Evolutionary conservation across 441 rosid genomes (phyloP).

Genomic region (Syzygium syzygioides): DNA sequence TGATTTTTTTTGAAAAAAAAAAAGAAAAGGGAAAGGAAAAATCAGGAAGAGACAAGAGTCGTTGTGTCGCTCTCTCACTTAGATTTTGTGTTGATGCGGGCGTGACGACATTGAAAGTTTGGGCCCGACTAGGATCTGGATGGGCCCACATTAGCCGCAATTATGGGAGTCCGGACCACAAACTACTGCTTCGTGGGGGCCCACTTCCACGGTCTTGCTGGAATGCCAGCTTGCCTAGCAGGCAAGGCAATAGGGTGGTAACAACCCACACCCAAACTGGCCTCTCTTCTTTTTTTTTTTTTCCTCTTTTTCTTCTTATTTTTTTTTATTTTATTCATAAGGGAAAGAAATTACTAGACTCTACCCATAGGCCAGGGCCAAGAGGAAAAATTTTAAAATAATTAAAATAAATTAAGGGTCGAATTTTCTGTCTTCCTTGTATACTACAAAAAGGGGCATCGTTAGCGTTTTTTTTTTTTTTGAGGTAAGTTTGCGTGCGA

Average conservation of each 20-base stretch:
- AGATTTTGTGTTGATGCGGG: background rate
- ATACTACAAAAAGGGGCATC: background rate
- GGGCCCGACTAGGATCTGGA: background rate
- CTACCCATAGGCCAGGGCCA: background rate
- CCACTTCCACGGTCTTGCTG: background rate
- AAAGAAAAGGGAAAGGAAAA: background rate
- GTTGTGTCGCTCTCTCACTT: background rate
- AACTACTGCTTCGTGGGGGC: background rate
- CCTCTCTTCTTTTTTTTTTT: background rate
- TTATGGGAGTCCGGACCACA: background rate
- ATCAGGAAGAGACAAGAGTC: background rate
- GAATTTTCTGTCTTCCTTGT: background rate
- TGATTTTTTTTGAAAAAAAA: background rate
- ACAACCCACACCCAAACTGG: background rate
- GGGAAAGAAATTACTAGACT: background rate
- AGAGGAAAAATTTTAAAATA: background rate
- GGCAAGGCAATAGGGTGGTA: background rate
- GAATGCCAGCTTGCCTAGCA: background rate
- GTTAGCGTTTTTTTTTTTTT: rapidly evolving
- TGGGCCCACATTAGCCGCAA: background rate
- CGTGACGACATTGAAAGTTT: background rate
- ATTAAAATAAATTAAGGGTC: background rate
- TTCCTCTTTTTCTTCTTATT: rapidly evolving
- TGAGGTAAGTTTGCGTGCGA: background rate
- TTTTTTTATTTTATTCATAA: background rate